Conservation (phyloP, 1,284 basidiomycete species). For the Cutaneotrichosporon daszewskae region DNA sequence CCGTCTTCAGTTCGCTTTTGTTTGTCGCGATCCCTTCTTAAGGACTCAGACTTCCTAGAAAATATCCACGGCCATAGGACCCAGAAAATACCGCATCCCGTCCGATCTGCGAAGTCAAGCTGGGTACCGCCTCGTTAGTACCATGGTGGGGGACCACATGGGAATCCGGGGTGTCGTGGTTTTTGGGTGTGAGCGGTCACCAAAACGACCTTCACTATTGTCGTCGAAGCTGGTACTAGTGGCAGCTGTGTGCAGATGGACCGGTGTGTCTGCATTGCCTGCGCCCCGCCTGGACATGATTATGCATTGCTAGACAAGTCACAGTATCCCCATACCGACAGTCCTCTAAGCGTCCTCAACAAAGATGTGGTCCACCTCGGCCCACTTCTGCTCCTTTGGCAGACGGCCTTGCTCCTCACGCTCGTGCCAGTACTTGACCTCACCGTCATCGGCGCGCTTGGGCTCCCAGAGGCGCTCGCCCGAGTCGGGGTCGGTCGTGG, state of each 20-base stretch:
- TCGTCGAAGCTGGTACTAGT: too few species aligned
- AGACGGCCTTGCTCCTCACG: constrained; percentile 60
- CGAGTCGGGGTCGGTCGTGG: constrained; percentile 73
- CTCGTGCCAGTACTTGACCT: constrained; percentile 77
- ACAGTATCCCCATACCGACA: background rate
- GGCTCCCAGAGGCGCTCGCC: constrained; percentile 82
- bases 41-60: too few species aligned
- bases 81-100: constrained; percentile 49
- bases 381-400: constrained; percentile 54
- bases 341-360: constrained; percentile 53
- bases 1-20: too few species aligned
- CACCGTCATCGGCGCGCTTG: constrained; percentile 51
- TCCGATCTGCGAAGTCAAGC: constrained; percentile 55
- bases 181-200: too few species aligned
- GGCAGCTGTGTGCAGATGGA: too few species aligned
- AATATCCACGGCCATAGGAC: constrained; percentile 47
- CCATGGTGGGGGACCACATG: constrained; percentile 76
- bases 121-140: constrained; percentile 73
- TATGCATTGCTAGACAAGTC: background rate
- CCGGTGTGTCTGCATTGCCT: too few species aligned
- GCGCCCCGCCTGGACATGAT: background rate
- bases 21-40: too few species aligned
- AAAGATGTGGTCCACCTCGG: constrained; percentile 71
- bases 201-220: too few species aligned
- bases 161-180: constrained; percentile 63